Base-by-base conservation (phyloP, 2,329 filamentous ascomycete genomes). In the Purpureocillium lavendulum region DNA sequence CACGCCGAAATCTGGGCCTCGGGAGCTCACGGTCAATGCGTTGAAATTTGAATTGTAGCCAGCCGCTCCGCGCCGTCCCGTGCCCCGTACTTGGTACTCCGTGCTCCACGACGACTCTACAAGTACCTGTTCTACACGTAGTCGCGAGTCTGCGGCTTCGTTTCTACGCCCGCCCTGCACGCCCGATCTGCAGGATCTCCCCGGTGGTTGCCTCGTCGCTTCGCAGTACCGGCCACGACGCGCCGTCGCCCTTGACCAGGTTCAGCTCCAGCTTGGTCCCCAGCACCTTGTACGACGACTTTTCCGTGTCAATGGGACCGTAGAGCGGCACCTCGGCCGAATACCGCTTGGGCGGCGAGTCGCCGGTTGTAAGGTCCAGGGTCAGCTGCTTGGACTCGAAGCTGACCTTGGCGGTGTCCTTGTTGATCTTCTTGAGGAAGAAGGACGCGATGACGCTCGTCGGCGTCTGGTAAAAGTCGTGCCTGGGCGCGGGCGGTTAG, bases 351-450 rank as follows among this genome's bases (percentile, higher is more conserved):
- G 74, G 72, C 17, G 65, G 77, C 42, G 78, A 71, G 57, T 96
- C 90, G 26, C 75, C 77, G 8, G 92, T 98, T n/a, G 77, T 80
- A 30, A 98, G 73, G 58, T 98, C 87, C 33, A 98, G 73, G 10
- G 74, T 71, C 37, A 97, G 64, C 35, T 75, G 68, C 35, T 72
- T 69, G 3, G 74, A 55, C 29, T 69, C 60, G 58, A 97, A 90
- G 17, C 74, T 69, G 34, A 97, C 74, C 48, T 75, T 82, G 38
- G 87, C 84, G 18, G 68, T 75, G 17, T 82, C 75, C 64, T 90
- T 94, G 65, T 89, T 80, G 53, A 98, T 95, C 69, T 97, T 97
- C 71, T 97, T 98, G 40, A 97, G 73, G 66, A 94, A 98, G 50
- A 96, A 83, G 8, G 86, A 92, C 2, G 85, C 89, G 49, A 94